Conservation (phyloP, 192 early-diverging fungal genomes). For the Entrophospora sp. region DNA sequence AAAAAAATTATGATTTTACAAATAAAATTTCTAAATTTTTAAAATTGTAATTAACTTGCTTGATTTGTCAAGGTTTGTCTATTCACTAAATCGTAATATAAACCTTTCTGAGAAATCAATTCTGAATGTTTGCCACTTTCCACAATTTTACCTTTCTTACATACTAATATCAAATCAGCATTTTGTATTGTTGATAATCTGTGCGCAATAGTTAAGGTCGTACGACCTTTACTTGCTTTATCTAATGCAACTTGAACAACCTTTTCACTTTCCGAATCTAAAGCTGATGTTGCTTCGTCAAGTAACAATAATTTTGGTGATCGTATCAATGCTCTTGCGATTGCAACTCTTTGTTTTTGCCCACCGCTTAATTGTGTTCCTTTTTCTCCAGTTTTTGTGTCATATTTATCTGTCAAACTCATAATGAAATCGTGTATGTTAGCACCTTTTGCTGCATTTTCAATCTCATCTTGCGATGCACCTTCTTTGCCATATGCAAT, state of each 20-base stretch:
- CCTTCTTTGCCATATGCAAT: constrained; percentile 60
- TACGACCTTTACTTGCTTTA: constrained; percentile 57
- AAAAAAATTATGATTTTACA: no score
- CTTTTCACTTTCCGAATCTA: constrained; percentile 65
- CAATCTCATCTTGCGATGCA: constrained; percentile 47
- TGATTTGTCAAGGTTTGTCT: constrained; percentile 52
- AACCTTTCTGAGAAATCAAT: constrained; percentile 52
- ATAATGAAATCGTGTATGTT: constrained; percentile 53
- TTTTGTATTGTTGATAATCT: constrained; percentile 63
- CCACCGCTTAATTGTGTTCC: constrained; percentile 56
- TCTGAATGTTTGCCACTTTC: constrained; percentile 76
- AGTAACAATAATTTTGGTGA: constrained; percentile 77
- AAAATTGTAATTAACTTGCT: no score
- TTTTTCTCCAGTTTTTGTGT: constrained; percentile 61
- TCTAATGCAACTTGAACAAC: constrained; percentile 63
- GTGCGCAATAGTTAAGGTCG: constrained; percentile 69
- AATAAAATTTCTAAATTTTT: no score
- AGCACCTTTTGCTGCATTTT: constrained; percentile 44
- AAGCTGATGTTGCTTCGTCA: constrained; percentile 74
- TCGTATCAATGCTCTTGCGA: constrained; percentile 82
- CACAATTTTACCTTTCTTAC: constrained; percentile 57
- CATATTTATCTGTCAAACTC: constrained; percentile 48
- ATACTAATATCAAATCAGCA: constrained; percentile 74
- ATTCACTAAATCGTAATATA: constrained; percentile 56
- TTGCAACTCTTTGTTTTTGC: constrained; percentile 81